phyloP scores from a whole-genome alignment of 2,329 filamentous ascomycete species.

The Lachnellula occidentalis region DNA sequence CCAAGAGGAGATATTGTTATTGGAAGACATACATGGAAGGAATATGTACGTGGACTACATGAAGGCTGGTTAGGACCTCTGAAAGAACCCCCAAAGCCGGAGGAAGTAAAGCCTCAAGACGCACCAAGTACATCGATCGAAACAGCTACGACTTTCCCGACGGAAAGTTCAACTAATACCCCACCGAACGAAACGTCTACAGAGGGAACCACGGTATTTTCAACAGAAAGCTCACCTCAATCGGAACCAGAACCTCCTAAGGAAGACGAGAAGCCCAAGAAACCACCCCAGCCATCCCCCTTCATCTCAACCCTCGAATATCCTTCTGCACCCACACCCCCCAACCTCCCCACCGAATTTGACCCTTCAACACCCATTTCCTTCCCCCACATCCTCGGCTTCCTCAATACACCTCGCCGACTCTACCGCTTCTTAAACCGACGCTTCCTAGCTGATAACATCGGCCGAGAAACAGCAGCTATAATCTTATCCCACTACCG shows the following conservation, averaged over 20 bases:
- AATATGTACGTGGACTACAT: conserved; percentile 88
- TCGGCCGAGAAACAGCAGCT: conserved; percentile 83
- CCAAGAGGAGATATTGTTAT: conserved; percentile 80
- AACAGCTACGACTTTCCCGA: conserved; percentile 19
- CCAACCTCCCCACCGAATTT: conserved; percentile 63
- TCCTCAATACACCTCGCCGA: conserved; percentile 81
- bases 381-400: conserved; percentile 88
- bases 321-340: conserved; percentile 55
- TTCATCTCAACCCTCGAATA: conserved; percentile 75
- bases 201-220: conserved; percentile 23
- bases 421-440: conserved; percentile 84
- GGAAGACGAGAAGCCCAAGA: conserved; percentile 49
- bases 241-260: conserved; percentile 11
- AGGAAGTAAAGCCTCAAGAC: conserved; percentile 18
- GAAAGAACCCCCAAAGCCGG: conserved; percentile 48
- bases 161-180: conserved; percentile 16
- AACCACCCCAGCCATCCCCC: conserved; percentile 59
- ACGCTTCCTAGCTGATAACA: conserved; percentile 75
- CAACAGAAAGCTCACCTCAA: conserved; percentile 16
- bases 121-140: conserved; percentile 15
- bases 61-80: conserved; percentile 94
- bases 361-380: conserved; percentile 66
- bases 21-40: conserved; percentile 92
- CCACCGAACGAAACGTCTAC: neutral
- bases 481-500: conserved; percentile 61